Evolutionary conservation across 768 basidiomycete species (phyloP), one percentile per base, ranked within the genome.

Genomic region (Udeniomyces megalosporus): DNA sequence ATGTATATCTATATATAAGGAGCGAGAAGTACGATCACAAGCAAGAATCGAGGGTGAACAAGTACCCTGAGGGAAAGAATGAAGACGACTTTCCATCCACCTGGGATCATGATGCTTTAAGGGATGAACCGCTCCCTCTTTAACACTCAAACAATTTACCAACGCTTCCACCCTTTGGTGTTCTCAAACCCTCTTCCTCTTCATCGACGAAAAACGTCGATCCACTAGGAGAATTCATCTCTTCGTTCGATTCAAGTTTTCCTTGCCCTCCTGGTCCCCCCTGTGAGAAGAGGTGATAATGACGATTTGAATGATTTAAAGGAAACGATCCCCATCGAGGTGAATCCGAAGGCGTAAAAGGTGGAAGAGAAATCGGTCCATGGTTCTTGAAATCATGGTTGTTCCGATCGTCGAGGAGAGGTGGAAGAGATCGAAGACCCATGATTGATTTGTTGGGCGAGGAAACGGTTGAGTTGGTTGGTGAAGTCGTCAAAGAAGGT

Each of bases 291-390:
- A 60, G 48, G 26, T n/a, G n/a, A n/a, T n/a, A n/a, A n/a, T n/a
- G n/a, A n/a, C n/a, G n/a, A n/a, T n/a, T n/a, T n/a, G n/a, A n/a
- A n/a, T n/a, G 46, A 60, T 24, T 50, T 32, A 22, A 48, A 29
- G 22, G 58, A 49, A 26, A 32, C 29, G 28, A 51, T 5, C n/a
- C n/a, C n/a, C n/a, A n/a, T 5, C 34, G 44, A 29, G 62, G 62
- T 8, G 62, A 63, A 46, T 63, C 62, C 31, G 57, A n/a, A 10
- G 62, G 62, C 48, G 54, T 66, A 59, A 35, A 62, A 31, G 51
- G 55, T 84, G 49, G 82, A 82, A 57, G 79, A 79, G 38, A 42
- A 17, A 42, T 42, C 17, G 38, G 17, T 42, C n/a, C 17, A 17
- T 42, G 66, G 76, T 76, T 49, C 79, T 79, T 64, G 57, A 50